Conservation (phyloP, 2,329 filamentous ascomycete species). For the Immersiporthe knoxdaviesiana region DNA sequence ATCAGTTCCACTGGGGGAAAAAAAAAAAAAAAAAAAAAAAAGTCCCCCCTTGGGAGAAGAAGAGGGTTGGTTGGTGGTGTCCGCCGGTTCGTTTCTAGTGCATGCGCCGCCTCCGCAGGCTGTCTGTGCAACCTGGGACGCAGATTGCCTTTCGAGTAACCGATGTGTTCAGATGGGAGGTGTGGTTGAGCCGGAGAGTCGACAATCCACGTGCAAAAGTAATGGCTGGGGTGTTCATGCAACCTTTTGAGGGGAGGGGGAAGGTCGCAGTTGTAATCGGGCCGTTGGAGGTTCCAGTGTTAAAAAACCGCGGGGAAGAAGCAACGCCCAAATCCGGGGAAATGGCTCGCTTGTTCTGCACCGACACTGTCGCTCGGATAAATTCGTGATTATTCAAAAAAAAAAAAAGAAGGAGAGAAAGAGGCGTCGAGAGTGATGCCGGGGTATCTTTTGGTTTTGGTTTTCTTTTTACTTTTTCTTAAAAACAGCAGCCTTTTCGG, state of each 20-base stretch:
- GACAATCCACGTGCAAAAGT: slow-evolving; percentile 14
- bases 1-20: not conserved
- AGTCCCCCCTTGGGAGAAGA: too few species aligned
- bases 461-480: not conserved
- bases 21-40: too few species aligned
- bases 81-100: not conserved
- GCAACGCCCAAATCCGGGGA: slow-evolving; percentile 27
- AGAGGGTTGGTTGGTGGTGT: not conserved
- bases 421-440: not conserved
- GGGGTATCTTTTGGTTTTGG: not conserved
- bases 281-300: slow-evolving; percentile 25
- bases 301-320: slow-evolving; percentile 28
- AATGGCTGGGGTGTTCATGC: slow-evolving; percentile 26
- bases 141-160: not conserved
- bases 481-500: not conserved
- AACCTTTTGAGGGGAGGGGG: slow-evolving; percentile 17
- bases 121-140: not conserved
- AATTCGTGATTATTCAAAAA: slow-evolving; percentile 14
- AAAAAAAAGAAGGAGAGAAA: not conserved
- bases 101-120: not conserved
- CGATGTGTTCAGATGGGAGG: slow-evolving; percentile 2
- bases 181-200: not conserved
- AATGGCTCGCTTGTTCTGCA: slow-evolving; percentile 18
- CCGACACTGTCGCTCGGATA: slow-evolving; percentile 13
- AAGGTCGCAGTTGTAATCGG: slow-evolving; percentile 24